Conservation (phyloP, 495 filamentous ascomycete species). For the Talaromyces stipitatus region DNA sequence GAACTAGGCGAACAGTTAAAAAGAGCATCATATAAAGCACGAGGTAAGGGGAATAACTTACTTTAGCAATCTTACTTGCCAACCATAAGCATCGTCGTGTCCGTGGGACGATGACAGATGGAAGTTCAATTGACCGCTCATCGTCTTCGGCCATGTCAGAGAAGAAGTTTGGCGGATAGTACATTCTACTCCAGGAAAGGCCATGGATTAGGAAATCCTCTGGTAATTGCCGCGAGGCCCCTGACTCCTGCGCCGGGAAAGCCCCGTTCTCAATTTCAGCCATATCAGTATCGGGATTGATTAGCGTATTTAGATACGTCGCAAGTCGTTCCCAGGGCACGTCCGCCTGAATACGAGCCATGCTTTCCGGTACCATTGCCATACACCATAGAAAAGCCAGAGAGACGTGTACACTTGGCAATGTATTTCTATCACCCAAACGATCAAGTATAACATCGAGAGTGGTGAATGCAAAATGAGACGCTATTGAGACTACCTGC, state of each 20-base stretch:
- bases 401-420: conserved; percentile 60
- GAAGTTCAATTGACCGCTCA: conserved; percentile 61
- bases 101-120: conserved; percentile 56
- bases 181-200: conserved; percentile 58
- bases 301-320: conserved; percentile 59
- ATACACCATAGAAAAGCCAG: conserved; percentile 63
- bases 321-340: conserved; percentile 64
- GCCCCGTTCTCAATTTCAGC: conserved; percentile 38
- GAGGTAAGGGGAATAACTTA: conserved; percentile 20
- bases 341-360: conserved; percentile 41
- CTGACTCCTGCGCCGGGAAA: conserved; percentile 49
- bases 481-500: conserved; percentile 23
- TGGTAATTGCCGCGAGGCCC: conserved; percentile 53
- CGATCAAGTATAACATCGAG: conserved; percentile 51
- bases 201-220: conserved; percentile 82
- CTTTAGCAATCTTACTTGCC: conserved; percentile 50
- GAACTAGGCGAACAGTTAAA: conserved; percentile 22
- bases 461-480: conserved; percentile 37
- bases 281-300: conserved; percentile 30
- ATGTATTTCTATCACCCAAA: conserved; percentile 52
- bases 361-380: conserved; percentile 41
- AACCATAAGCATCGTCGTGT: conserved; percentile 72
- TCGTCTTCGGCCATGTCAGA: conserved; percentile 65
- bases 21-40: neutral
- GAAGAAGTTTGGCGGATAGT: conserved; percentile 69